phyloP scores from a whole-genome alignment of 2,329 filamentous ascomycete genomes.

The Fusarium beomiforme region DNA sequence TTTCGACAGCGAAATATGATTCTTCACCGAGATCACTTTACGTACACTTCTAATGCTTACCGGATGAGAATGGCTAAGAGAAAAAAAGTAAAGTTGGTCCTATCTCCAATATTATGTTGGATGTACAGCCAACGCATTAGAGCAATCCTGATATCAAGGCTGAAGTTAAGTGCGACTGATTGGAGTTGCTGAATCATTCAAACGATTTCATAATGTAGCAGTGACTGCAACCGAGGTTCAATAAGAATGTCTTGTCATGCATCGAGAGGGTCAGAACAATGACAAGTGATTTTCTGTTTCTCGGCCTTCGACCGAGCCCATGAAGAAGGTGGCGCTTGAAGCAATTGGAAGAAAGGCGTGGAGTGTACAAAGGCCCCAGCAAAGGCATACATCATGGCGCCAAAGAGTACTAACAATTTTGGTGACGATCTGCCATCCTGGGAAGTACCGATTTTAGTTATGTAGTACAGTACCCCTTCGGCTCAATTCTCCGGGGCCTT shows the following conservation, averaged over 20 bases:
- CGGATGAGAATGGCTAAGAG: neutral
- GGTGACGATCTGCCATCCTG: neutral
- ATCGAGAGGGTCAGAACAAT: neutral
- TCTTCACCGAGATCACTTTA: neutral
- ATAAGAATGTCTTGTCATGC: neutral
- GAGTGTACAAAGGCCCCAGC: neutral
- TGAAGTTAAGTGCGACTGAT: neutral
- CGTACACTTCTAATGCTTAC: neutral
- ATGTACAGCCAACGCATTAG: neutral
- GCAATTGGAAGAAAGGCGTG: neutral
- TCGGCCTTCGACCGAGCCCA: conserved; percentile 31
- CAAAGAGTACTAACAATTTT: neutral
- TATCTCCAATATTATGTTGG: no score
- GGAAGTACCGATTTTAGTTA: neutral
- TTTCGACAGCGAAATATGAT: neutral
- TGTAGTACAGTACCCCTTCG: neutral
- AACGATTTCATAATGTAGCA: neutral
- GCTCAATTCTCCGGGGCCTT: neutral
- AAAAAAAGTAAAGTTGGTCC: no score
- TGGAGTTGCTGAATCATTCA: neutral
- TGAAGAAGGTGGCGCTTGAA: neutral
- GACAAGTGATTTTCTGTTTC: neutral
- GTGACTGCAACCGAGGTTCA: conserved; percentile 22
- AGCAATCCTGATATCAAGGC: conserved; percentile 5
- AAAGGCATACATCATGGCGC: neutral